phyloP scores from a whole-genome alignment of 768 basidiomycete genomes.

The Cytidiella melzeri region DNA sequence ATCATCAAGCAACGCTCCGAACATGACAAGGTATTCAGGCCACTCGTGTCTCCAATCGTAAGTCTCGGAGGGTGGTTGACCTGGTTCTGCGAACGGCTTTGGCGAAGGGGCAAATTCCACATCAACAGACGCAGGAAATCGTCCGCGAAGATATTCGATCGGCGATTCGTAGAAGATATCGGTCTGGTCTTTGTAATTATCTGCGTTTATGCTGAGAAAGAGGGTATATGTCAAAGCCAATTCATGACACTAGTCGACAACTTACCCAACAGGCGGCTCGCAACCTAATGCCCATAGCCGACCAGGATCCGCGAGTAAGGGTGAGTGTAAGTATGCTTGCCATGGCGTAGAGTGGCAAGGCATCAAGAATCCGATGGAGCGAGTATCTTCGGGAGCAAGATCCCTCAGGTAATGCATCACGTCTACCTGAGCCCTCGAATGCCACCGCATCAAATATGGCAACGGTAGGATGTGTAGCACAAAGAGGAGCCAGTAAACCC shows the following conservation, averaged over 20 bases:
- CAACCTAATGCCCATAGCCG: conserved; percentile 84
- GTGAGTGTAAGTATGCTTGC: conserved; percentile 78
- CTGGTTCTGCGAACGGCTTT: conserved; percentile 45
- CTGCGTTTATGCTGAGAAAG: conserved; percentile 42
- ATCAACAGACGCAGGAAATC: conserved; percentile 65
- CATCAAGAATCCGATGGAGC: conserved; percentile 76
- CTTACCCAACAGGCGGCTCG: conserved; percentile 86
- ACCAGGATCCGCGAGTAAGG: conserved; percentile 47
- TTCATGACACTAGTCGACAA: conserved; percentile 5
- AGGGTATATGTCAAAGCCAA: not conserved
- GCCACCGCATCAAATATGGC: conserved; percentile 67
- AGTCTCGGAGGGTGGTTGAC: conserved; percentile 22
- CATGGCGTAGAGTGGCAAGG: conserved; percentile 97
- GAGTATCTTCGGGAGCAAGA: conserved; percentile 43
- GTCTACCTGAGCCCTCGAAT: conserved; percentile 73
- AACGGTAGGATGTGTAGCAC: conserved; percentile 53
- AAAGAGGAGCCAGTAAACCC: conserved; percentile 35
- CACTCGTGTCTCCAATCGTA: conserved; percentile 62
- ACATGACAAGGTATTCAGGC: conserved; percentile 79
- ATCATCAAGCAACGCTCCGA: conserved; percentile 63
- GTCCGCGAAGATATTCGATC: conserved; percentile 49
- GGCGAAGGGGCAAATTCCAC: conserved; percentile 59
- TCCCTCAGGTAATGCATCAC: conserved; percentile 64
- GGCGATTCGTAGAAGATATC: conserved; percentile 77
- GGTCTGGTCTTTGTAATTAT: conserved; percentile 73